Evolutionary conservation across 2,329 filamentous ascomycete species (phyloP).

Genomic region (Xylaria sp.): DNA sequence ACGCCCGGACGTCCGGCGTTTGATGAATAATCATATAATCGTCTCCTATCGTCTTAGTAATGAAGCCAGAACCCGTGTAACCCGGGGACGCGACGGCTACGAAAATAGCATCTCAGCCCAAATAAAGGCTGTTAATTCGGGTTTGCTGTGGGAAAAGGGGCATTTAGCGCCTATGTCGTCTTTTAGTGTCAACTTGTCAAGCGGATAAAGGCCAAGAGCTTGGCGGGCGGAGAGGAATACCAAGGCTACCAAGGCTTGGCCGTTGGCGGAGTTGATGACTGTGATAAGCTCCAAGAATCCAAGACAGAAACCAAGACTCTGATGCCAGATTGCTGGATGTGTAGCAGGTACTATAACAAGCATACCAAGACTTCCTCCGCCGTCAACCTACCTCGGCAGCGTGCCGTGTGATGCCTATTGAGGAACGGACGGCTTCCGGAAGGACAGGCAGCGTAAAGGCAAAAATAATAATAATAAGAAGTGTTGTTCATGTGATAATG

Average conservation of each 20-base stretch:
- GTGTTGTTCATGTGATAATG: background rate
- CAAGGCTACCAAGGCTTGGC: slow-evolving; percentile 49
- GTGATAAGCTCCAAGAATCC: slow-evolving; percentile 30
- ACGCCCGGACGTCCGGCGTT: background rate
- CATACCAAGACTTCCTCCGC: slow-evolving; percentile 44
- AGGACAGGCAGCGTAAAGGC: background rate
- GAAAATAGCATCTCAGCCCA: background rate
- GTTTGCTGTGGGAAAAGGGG: background rate
- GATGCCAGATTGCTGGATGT: slow-evolving; percentile 16
- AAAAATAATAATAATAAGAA: too few species aligned
- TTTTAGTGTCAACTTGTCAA: slow-evolving; percentile 5
- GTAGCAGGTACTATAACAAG: slow-evolving; percentile 20
- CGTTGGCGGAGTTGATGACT: slow-evolving; percentile 41
- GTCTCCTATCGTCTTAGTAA: background rate
- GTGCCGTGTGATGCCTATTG: slow-evolving; percentile 16
- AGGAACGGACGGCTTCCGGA: slow-evolving; percentile 16
- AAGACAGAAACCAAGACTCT: slow-evolving; percentile 23
- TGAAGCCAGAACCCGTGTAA: background rate
- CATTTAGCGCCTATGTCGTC: slow-evolving; percentile 2
- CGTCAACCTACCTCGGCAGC: slow-evolving; percentile 16
- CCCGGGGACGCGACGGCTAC: background rate
- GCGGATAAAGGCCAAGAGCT: slow-evolving; percentile 42
- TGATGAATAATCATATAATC: background rate
- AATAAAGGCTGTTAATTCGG: background rate
- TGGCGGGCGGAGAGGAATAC: slow-evolving; percentile 50